phyloP scores from a whole-genome alignment of 2,329 filamentous ascomycete genomes.

The Claviceps digitariae region DNA sequence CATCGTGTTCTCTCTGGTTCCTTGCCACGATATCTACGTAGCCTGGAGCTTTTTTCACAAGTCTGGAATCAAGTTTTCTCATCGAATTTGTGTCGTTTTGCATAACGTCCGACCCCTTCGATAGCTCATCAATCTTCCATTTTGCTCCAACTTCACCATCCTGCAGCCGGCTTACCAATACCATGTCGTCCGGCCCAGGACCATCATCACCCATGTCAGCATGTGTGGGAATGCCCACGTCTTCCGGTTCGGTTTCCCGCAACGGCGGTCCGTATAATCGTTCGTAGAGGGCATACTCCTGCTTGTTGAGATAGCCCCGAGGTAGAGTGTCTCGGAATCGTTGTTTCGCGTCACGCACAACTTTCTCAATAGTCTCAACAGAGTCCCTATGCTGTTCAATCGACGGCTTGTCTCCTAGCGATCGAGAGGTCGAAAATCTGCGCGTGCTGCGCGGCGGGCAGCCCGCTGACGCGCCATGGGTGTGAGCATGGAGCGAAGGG shows the following conservation, averaged over 20 bases:
- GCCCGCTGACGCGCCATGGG: neutral
- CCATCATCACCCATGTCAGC: constrained; percentile 20
- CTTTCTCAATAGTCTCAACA: constrained; percentile 37
- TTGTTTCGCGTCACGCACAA: constrained; percentile 59
- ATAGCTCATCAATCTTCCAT: constrained; percentile 20
- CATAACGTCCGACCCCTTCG: constrained; percentile 3
- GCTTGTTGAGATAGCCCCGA: constrained; percentile 50
- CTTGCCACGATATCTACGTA: constrained; percentile 37
- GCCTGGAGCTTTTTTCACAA: constrained; percentile 16
- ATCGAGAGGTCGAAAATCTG: constrained; percentile 17
- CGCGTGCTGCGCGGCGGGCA: constrained; percentile 7
- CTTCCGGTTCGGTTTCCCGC: constrained; percentile 44
- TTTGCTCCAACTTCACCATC: constrained; percentile 49
- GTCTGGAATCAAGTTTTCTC: constrained; percentile 13
- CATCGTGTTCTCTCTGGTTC: constrained; percentile 41
- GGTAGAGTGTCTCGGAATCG: constrained; percentile 68
- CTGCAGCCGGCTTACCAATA: constrained; percentile 39
- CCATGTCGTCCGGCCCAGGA: constrained; percentile 19
- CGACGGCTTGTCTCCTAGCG: constrained; percentile 10
- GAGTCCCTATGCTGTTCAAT: neutral
- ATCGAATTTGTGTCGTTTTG: constrained; percentile 4
- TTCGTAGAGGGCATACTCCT: constrained; percentile 65
- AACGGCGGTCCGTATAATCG: constrained; percentile 68
- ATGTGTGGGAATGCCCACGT: constrained; percentile 36
- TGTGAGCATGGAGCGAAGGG: neutral